Conservation (phyloP, 352 stramenopile genomes). For the Aphanomyces euteiches region DNA sequence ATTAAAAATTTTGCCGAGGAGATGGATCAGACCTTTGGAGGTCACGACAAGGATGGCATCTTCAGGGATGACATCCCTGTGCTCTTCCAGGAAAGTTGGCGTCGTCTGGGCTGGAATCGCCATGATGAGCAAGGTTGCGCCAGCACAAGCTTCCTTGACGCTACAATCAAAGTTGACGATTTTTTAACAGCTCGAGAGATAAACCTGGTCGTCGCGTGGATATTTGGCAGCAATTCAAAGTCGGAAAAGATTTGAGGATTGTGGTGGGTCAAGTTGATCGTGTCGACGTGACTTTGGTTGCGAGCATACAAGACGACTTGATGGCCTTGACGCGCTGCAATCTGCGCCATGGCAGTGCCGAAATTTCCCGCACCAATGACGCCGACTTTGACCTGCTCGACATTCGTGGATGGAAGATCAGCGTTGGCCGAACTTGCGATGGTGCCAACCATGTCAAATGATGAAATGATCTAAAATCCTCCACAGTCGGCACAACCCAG, state of each 20-base stretch:
- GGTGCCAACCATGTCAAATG: no score
- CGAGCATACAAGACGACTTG: slow-evolving; percentile 90
- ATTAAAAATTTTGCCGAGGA: neutral
- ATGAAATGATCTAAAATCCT: no score
- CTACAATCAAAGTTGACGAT: slow-evolving; percentile 15
- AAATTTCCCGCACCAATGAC: slow-evolving; percentile 95
- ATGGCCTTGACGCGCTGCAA: slow-evolving; percentile 88
- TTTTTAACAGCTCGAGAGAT: neutral
- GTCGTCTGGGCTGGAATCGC: slow-evolving; percentile 95
- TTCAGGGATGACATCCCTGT: slow-evolving; percentile 83
- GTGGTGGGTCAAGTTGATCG: slow-evolving; percentile 90
- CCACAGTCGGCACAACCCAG: no score
- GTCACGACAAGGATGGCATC: slow-evolving; percentile 91
- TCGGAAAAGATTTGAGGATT: slow-evolving; percentile 91
- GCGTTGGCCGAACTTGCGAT: slow-evolving; percentile 40
- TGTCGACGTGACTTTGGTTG: slow-evolving; percentile 71
- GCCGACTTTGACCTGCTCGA: slow-evolving; percentile 76
- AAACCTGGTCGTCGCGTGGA: slow-evolving; percentile 84
- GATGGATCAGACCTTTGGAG: slow-evolving; percentile 73
- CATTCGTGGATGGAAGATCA: slow-evolving; percentile 59
- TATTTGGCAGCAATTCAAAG: slow-evolving; percentile 69
- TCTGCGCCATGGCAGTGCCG: slow-evolving; percentile 92
- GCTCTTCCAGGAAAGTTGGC: slow-evolving; percentile 81
- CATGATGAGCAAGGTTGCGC: slow-evolving; percentile 92
- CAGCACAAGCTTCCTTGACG: slow-evolving; percentile 77